These are phyloP conservation scores for Lentinus tigrinus DNA, from an alignment of 768 basidiomycete species.

Conservation along the genomic window DNA sequence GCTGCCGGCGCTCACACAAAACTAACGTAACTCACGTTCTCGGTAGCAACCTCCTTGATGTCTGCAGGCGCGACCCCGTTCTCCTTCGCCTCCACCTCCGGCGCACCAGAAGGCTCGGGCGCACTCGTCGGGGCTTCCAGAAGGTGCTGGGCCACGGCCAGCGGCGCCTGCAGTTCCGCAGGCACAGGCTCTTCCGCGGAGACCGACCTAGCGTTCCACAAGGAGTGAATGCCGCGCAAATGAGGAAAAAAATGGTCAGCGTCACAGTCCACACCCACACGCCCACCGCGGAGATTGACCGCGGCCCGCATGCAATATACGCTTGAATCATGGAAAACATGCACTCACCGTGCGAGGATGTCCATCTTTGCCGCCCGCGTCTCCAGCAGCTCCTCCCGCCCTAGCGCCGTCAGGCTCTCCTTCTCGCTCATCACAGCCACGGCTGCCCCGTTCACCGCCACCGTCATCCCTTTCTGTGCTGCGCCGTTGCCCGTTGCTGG, in stretches of 20 bases:
- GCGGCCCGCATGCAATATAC: slow-evolving; percentile 8
- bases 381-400: slow-evolving; percentile 76
- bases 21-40: slow-evolving; percentile 20
- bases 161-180: slow-evolving; percentile 55
- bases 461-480: slow-evolving; percentile 34
- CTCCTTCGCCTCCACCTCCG: slow-evolving; percentile 19
- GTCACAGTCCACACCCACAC: neutral
- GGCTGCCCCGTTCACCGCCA: slow-evolving; percentile 41
- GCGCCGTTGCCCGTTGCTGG: slow-evolving; percentile 39
- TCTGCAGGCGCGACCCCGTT: slow-evolving; percentile 18
- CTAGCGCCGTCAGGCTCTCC: slow-evolving; percentile 68
- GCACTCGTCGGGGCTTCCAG: slow-evolving; percentile 40
- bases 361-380: slow-evolving; percentile 65
- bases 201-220: slow-evolving; percentile 40
- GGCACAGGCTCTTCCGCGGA: slow-evolving; percentile 60
- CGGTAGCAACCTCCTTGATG: slow-evolving; percentile 16
- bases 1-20: too few species aligned
- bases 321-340: slow-evolving; percentile 10
- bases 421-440: slow-evolving; percentile 66
- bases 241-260: slow-evolving; percentile 13
- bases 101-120: slow-evolving; percentile 12
- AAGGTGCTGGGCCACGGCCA: slow-evolving; percentile 60
- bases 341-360: slow-evolving; percentile 63
- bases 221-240: slow-evolving; percentile 12
- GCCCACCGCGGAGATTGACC: slow-evolving; percentile 1